Base-by-base conservation (phyloP, 352 stramenopile species). In the Globisporangium recalcitrans region DNA sequence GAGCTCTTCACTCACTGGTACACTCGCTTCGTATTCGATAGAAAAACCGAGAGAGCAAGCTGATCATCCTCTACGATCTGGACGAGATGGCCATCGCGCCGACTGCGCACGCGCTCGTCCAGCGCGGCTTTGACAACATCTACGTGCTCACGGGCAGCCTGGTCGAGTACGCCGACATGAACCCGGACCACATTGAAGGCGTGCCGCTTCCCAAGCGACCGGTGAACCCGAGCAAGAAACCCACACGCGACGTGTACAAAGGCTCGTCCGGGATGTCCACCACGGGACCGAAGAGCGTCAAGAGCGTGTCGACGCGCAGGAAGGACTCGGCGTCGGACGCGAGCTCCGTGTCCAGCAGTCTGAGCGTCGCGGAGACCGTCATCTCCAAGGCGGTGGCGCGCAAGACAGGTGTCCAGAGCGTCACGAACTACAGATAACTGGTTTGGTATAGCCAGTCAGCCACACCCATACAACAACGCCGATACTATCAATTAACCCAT, bases 111-210 rank as follows among this genome's bases (percentile, higher is more conserved):
- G 80, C 74, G 27, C 70, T 94, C 38, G 82, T 90, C 13, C 85
- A 94, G 65, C 82, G 82, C 13, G 85, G 85, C 11, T 92, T 94
- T 52, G 80, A 92, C 73, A 94, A 94, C 69, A 72, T 94, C 32
- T 91, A 90, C 70, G 77, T 94, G 38, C 82, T 94, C 52, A 82
- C 77, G 0, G 80, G 82, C 4, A 82, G 82, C 0, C 53, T 91
- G 1, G 68, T 83, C 10, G 77, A 87, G 65, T 91, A 88, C 44
- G 80, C 82, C 0, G 80, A 89, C 22, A 62, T 76, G 47, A 85
- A 71, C 24, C 80, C 82, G 0, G 78, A 88, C 24, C 82, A 88
- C 42, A 78, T 91, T 21, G 82, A 91, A 60, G 82, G 82, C 19
- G 67, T 76, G 6, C 70, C 78, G 4, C 59, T 87, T 2, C 80